Evolutionary conservation across 2,329 filamentous ascomycete species (phyloP).

Genomic region (Talaromyces islandicus): DNA sequence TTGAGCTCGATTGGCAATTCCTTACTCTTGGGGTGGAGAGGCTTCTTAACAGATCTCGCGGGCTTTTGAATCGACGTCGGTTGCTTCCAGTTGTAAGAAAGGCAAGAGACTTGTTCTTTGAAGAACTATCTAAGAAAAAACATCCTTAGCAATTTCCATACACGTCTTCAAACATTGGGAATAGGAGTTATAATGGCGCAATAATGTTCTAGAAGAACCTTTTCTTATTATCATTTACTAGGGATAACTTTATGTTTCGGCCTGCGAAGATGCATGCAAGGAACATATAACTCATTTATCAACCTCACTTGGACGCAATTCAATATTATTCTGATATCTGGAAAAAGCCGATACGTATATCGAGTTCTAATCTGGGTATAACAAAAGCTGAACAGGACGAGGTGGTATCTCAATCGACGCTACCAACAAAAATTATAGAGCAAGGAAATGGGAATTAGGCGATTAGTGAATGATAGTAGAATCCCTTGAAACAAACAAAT

Average conservation of each 20-base stretch:
- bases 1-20: conserved; percentile 6
- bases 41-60: background rate
- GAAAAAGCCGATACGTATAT: background rate
- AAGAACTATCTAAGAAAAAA: background rate
- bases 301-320: background rate
- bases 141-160: too few relatives aligned
- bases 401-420: background rate
- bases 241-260: too few relatives aligned
- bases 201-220: too few relatives aligned
- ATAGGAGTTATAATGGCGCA: too few relatives aligned
- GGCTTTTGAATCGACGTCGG: conserved; percentile 5
- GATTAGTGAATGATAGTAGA: background rate
- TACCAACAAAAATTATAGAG: background rate
- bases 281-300: background rate
- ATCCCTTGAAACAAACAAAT: background rate
- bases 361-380: background rate
- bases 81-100: conserved; percentile 4
- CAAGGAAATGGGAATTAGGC: background rate
- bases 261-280: too few relatives aligned
- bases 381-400: background rate
- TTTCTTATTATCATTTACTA: too few relatives aligned
- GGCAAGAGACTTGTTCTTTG: background rate
- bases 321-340: background rate
- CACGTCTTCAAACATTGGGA: too few relatives aligned
- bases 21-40: conserved; percentile 5